Evolutionary conservation across 768 basidiomycete species (phyloP).

Genomic region (Rhodotorula taiwanensis): DNA sequence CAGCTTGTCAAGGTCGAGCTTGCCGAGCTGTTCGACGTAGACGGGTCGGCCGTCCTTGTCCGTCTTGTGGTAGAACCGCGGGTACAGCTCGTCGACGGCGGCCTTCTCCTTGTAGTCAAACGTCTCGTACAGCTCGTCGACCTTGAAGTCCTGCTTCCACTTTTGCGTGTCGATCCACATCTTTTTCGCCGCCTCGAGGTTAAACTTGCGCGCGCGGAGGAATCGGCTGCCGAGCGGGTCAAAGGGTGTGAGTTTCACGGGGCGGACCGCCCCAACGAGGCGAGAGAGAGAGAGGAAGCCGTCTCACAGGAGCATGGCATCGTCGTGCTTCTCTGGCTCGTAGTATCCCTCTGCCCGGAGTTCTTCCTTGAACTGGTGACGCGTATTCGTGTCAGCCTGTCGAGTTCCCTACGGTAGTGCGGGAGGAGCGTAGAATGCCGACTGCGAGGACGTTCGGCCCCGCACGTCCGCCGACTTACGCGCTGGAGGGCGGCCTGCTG

Average conservation of each 20-base stretch:
- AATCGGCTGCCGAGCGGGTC: conserved; percentile 54
- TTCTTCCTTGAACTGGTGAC: conserved; percentile 54
- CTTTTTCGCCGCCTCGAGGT: conserved; percentile 67
- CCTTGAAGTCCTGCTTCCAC: conserved; percentile 76
- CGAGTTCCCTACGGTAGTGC: too few species aligned
- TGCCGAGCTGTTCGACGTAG: conserved; percentile 88
- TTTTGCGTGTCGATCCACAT: conserved; percentile 78
- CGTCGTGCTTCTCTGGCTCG: conserved; percentile 61
- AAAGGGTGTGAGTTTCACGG: too few species aligned
- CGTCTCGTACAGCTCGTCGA: conserved; percentile 67
- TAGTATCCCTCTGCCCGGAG: conserved; percentile 59
- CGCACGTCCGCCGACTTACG: conserved; percentile 4
- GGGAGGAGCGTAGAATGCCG: too few species aligned
- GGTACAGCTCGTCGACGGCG: conserved; percentile 84
- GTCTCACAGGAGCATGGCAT: conserved; percentile 55
- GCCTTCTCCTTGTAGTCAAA: conserved; percentile 80
- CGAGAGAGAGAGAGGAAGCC: background rate
- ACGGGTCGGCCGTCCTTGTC: conserved; percentile 96
- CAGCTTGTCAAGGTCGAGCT: conserved; percentile 76
- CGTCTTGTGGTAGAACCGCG: conserved; percentile 78
- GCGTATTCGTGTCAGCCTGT: too few species aligned
- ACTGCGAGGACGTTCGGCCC: too few species aligned
- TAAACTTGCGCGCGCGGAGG: conserved; percentile 86
- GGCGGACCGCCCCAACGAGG: too few species aligned
- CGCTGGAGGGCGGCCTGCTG: conserved; percentile 33